Conservation (phyloP, 176 grass and related monocot species). For the Rhynchospora pubera region DNA sequence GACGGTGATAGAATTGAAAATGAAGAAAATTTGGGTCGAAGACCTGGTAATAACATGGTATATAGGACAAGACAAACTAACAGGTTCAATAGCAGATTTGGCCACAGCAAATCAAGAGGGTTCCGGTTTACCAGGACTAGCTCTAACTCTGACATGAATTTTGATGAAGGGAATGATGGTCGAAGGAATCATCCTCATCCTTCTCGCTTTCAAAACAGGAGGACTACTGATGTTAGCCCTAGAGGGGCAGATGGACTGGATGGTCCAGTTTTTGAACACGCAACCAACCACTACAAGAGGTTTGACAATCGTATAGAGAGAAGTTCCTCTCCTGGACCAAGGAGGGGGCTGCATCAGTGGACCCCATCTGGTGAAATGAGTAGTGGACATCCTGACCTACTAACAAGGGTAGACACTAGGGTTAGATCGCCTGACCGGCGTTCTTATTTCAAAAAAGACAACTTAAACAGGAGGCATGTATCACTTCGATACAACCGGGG, state of each 20-base stretch:
- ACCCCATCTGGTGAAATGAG: slow-evolving; percentile 17
- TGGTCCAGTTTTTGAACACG: slow-evolving; percentile 16
- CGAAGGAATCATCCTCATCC: not conserved
- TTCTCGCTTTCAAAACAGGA: slow-evolving; percentile 21
- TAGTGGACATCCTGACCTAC: slow-evolving; percentile 18
- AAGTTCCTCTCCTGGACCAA: slow-evolving; percentile 20
- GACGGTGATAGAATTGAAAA: slow-evolving; percentile 28
- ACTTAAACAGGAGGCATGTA: slow-evolving; percentile 11
- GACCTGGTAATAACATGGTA: slow-evolving; percentile 7
- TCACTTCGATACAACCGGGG: slow-evolving; percentile 10
- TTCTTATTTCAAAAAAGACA: slow-evolving; percentile 15
- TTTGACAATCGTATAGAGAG: slow-evolving; percentile 25
- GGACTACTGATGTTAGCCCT: slow-evolving; percentile 12
- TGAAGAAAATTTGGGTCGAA: slow-evolving; percentile 8
- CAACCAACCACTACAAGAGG: slow-evolving; percentile 20
- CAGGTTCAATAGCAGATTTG: slow-evolving; percentile 16
- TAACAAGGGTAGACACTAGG: slow-evolving; percentile 16
- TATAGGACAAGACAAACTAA: slow-evolving; percentile 19
- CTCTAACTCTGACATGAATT: slow-evolving; percentile 6
- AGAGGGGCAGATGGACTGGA: slow-evolving; percentile 13
- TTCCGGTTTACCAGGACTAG: slow-evolving; percentile 8
- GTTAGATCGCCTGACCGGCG: slow-evolving; percentile 6
- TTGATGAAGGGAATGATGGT: slow-evolving; percentile 20
- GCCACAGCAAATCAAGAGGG: slow-evolving; percentile 9
- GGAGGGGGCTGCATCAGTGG: slow-evolving; percentile 24